Base-by-base conservation (phyloP, 2,329 filamentous ascomycete genomes). In the Phaeoacremonium minimum region DNA sequence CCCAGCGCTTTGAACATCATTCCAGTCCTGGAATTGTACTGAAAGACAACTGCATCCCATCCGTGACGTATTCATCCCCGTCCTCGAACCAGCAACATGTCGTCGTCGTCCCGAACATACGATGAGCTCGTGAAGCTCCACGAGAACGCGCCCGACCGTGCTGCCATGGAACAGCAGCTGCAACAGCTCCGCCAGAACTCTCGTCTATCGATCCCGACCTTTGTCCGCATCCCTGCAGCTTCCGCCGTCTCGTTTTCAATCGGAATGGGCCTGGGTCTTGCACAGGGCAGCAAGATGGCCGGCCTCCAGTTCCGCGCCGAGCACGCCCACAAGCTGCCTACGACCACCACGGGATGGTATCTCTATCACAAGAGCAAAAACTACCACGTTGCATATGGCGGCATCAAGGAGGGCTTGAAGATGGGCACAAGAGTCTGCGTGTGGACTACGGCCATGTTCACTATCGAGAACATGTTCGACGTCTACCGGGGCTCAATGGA, bases 341-440 rank as follows among this genome's bases (percentile, higher is more conserved):
- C 78, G 4, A 83, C 83, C 2, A 82, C 87, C 17, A 79, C 82
- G 3, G 91, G 89, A 14, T 98, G 93, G 93, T 98, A 91, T 57
- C 77, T 97, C n/a, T 98, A 98, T 62, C 91, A 97, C 69, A 96
- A 96, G 65, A 87, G 81, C 57, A 97, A 97, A 63, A 97, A 95
- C 63, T 97, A 98, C 66, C 80, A 88, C 51, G 76, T 85, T 35
- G 82, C 87, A 51, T 74, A 85, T 15, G 86, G 85, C 6, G 91
- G 85, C 1, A 67, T 94, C 14, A 78, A 78, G 35, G 88, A 95
- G 52, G 93, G 88, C 0, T 50, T 87, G 33, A 80, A 75, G 46
- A 87, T 93, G 73, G 89, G 85, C 2, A 57, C 66, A 19, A 80
- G 76, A 47, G 71, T 94, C 6, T 77, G 78, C 5, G 66, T 84